Evolutionary conservation across 345 rosid species (phyloP), one percentile per base, ranked within the genome.

Genomic region (Anacardium occidentale): DNA sequence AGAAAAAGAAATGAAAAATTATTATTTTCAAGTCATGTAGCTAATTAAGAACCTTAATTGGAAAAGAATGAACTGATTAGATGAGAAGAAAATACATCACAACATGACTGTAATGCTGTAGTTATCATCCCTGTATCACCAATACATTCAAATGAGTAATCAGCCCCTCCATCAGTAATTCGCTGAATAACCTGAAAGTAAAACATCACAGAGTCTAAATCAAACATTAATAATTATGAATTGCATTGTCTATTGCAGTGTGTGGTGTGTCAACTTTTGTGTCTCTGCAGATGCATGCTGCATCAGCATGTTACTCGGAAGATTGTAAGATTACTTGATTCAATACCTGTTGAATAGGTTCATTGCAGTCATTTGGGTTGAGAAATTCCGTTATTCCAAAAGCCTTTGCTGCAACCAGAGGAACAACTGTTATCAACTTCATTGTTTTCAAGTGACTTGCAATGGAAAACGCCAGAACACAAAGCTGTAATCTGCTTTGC

Each of bases 161-260:
- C 99, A 1, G 91, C 89, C 40, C 99, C 99, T 70, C 99, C 99
- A 66, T 80, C 77, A 5, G 99, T 87, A 58, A 90, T 85, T 64
- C 79, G 78, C 81, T 87, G 89, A 61, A 95, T 86, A 45, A 95
- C 92, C 98, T 94, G 82, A 64, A 78, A 42, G 14, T 57, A 67
- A 55, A 22, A 66, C 26, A 71, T 8, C 15, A 58, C 5, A 4
- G 10, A 14, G 48, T 34, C 1, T 5, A 10, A 2, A 8, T 44
- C 54, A 62, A 62, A 34, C 11, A 14, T 51, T 11, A 52, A 21
- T 47, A 29, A 29, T 22, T 4, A 25, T 15, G 8, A 44, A 21
- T 58, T 4, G 22, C 7, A 47, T 59, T 40, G 22, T 10, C 18
- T 4, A 44, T n/a, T 47, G 26, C 22, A n/a, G 12, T 11, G 29